Evolutionary conservation across 2,329 filamentous ascomycete genomes (phyloP), one percentile per base, ranked within the genome.

Genomic region (Aspergillus costaricaensis): DNA sequence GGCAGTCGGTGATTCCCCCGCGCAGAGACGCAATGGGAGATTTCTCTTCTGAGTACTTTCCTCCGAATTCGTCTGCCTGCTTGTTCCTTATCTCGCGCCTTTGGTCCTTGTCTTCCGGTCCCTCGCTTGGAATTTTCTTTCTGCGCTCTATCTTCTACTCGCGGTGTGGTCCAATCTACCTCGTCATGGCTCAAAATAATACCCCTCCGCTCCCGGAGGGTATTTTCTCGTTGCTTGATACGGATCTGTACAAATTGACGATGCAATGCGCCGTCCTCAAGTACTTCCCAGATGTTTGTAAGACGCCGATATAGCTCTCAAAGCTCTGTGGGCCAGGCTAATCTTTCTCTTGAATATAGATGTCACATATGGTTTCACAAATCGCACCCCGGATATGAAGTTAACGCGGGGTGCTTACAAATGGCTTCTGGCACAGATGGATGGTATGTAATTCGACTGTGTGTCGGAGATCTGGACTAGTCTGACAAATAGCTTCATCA

Each of bases 261-360:
- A 99, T 99, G 95, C 95, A 99, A 88, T 96, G 91, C 74, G 92
- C 92, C 63, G 89, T 98, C 66, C 85, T 96, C 68, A 96, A 96
- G 77, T 96, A 93, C 81, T 98, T 96, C 77, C 89, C 89, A 36
- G 83, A 93, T 60, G 80, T 82, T 60, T 67, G 80, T 82, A 67
- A 72, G 78, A 73, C 44, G 15, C 23, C 15, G n/a, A 0, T 14
- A 1, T n/a, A 19, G 2, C 21, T 21, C 23, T 9, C 23, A 2
- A 32, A 21, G 12, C 10, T n/a, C 25, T n/a, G 23, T 1, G n/a
- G 32, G 10, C 12, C 5, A 17, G 23, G 23, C 62, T 63, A 19
- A 71, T 41, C 19, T 4, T 19, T 10, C 6, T 25, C 15, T 36
- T 12, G 49, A 7, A 54, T 39, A 21, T 52, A 69, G 85, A 88